Percentiles rank a stretch among this genome's conserved stretches.
These are phyloP conservation scores for Acrocalymma vagum DNA, from an alignment of 2,329 filamentous ascomycete genomes.

Conservation along the genomic window DNA sequence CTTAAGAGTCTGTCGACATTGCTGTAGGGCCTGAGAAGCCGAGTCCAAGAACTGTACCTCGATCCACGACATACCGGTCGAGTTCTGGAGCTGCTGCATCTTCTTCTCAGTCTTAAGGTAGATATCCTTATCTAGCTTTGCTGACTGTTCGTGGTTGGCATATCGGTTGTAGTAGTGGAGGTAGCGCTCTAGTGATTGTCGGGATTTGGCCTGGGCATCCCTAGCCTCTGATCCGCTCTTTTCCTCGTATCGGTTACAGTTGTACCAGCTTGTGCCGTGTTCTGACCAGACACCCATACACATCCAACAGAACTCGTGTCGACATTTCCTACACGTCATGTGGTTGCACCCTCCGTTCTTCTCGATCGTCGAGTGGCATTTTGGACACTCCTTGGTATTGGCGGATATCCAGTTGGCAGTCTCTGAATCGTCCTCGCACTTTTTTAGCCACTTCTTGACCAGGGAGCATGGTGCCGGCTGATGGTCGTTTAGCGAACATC, in stretches of 20 bases:
- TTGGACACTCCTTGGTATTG: slow-evolving; percentile 97
- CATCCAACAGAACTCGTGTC: slow-evolving; percentile 99
- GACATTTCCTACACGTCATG: slow-evolving; percentile 96
- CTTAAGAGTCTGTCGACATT: slow-evolving; percentile 97
- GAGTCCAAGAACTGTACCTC: slow-evolving; percentile 97
- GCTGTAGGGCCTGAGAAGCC: slow-evolving; percentile 91
- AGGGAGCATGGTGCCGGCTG: slow-evolving; percentile 91
- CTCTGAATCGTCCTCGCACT: slow-evolving; percentile 97
- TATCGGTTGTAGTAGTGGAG: slow-evolving; percentile 99
- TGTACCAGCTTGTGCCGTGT: slow-evolving; percentile 99
- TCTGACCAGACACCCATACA: slow-evolving; percentile 99
- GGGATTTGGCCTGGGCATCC: slow-evolving; percentile 89
- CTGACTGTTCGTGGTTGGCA: slow-evolving; percentile 97
- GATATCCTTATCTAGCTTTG: slow-evolving; percentile 94
- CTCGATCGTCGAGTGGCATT: slow-evolving; percentile 95
- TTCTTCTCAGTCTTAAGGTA: slow-evolving; percentile 98
- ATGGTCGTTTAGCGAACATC: slow-evolving; percentile 88
- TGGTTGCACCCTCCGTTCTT: slow-evolving; percentile 99
- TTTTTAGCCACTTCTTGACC: slow-evolving; percentile 96
- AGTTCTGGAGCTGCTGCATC: slow-evolving; percentile 94
- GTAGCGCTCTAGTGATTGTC: slow-evolving; percentile 93
- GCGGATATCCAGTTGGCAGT: slow-evolving; percentile 99
- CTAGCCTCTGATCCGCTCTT: slow-evolving; percentile 91
- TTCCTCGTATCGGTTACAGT: slow-evolving; percentile 97
- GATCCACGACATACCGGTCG: slow-evolving; percentile 98